Evolutionary conservation across 1,284 basidiomycete genomes (phyloP).

Genomic region (Tilletia setariae): DNA sequence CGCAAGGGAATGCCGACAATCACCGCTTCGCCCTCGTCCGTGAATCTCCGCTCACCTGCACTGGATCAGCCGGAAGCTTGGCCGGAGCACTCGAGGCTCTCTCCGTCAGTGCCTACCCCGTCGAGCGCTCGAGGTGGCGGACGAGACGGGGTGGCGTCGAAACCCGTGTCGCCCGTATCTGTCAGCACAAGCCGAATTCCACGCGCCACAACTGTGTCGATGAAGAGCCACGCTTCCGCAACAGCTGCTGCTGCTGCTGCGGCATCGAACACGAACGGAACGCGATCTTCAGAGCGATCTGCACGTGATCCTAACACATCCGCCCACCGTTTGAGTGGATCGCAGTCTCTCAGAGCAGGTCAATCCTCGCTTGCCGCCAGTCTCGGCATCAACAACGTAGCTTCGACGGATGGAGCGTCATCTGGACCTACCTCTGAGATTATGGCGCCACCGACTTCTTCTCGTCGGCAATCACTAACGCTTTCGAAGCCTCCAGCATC

Average conservation of each 20-base stretch:
- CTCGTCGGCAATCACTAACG: constrained; percentile 15
- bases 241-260: background rate
- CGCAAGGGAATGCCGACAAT: constrained; percentile 14
- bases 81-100: background rate
- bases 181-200: constrained; percentile 12
- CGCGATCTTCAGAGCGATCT: too few relatives aligned
- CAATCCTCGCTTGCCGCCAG: constrained; percentile 42
- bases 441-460: background rate
- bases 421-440: background rate
- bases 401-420: constrained; percentile 20
- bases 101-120: background rate
- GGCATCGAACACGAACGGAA: too few relatives aligned
- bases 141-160: background rate
- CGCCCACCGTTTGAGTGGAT: background rate
- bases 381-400: constrained; percentile 35
- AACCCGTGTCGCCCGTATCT: constrained; percentile 7
- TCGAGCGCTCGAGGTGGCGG: background rate
- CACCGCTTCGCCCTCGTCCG: constrained; percentile 18
- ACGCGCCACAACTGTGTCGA: constrained; percentile 4
- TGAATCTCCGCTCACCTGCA: constrained; percentile 3
- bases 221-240: background rate
- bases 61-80: constrained; percentile 2
- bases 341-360: constrained; percentile 24
- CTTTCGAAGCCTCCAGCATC: background rate
- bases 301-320: constrained; percentile 4